Percentiles rank a stretch among this genome's conserved stretches.
Evolutionary conservation across 75 land plant species (phyloP).

Genomic region (Cunninghamia lanceolata): DNA sequence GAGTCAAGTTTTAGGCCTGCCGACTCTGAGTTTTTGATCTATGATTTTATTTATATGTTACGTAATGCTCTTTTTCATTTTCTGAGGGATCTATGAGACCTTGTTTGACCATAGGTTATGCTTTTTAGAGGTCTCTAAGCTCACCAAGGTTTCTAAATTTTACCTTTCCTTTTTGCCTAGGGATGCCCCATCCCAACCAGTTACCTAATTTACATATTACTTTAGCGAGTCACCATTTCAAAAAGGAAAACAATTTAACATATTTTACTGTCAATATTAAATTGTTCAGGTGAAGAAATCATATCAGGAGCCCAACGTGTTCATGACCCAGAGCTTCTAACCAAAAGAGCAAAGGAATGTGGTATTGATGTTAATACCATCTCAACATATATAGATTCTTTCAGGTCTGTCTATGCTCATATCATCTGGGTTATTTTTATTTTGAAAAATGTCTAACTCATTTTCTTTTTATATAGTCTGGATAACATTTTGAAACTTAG

Average conservation of each 20-base stretch:
- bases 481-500: neutral
- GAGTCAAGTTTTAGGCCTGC: too few relatives aligned
- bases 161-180: neutral
- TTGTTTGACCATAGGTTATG: neutral
- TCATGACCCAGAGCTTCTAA: slow-evolving; percentile 67
- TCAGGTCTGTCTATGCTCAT: slow-evolving; percentile 47
- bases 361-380: slow-evolving; percentile 80
- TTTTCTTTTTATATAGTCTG: neutral
- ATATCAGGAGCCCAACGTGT: slow-evolving; percentile 94
- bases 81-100: neutral
- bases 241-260: neutral
- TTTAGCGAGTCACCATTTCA: neutral
- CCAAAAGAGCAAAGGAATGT: slow-evolving; percentile 52
- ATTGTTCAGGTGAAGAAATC: slow-evolving; percentile 78
- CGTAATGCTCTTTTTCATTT: neutral
- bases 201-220: neutral
- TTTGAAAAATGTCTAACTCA: neutral
- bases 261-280: neutral
- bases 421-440: neutral
- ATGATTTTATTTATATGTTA: too few relatives aligned
- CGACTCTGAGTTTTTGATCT: too few relatives aligned
- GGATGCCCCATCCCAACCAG: neutral
- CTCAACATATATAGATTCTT: slow-evolving; percentile 85
- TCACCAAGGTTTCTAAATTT: neutral
- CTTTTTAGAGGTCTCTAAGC: neutral